Evolutionary conservation across 2,329 filamentous ascomycete species (phyloP).

Genomic region (Orbilia javanica): DNA sequence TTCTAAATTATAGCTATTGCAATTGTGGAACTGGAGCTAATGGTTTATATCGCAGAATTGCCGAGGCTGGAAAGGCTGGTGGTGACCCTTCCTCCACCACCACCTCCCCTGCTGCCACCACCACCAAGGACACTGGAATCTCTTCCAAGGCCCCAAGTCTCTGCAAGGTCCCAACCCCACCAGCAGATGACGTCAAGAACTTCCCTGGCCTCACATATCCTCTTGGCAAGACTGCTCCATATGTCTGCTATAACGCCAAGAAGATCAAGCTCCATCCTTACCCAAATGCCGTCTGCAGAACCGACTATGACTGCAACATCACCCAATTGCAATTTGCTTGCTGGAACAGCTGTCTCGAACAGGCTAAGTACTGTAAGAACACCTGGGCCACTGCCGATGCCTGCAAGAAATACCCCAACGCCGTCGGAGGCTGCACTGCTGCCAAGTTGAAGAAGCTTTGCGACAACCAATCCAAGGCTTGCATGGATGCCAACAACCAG

Average conservation of each 20-base stretch:
- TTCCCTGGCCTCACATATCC: slow-evolving; percentile 7
- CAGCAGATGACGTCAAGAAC: not conserved
- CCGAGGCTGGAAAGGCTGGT: slow-evolving; percentile 15
- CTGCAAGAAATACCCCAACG: not conserved
- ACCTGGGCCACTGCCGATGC: not conserved
- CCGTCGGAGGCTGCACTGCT: not conserved
- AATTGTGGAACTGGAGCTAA: not conserved
- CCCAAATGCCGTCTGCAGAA: slow-evolving; percentile 5
- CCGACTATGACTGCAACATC: slow-evolving; percentile 18
- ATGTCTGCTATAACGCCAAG: slow-evolving; percentile 1
- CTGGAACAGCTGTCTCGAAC: slow-evolving; percentile 44
- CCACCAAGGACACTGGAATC: not conserved
- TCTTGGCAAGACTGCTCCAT: not conserved
- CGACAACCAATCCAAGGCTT: slow-evolving; percentile 5
- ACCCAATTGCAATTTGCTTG: slow-evolving; percentile 33
- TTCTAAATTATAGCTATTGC: not conserved
- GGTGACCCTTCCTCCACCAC: not conserved
- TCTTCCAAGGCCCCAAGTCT: slow-evolving; percentile 2
- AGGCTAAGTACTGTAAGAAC: slow-evolving; percentile 5
- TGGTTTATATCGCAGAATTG: not conserved
- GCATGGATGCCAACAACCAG: slow-evolving; percentile 21
- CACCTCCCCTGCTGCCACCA: not conserved
- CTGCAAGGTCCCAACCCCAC: slow-evolving; percentile 2
- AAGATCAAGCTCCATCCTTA: slow-evolving; percentile 25
- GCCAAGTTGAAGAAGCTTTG: slow-evolving; percentile 2